Evolutionary conservation across 1,284 basidiomycete genomes (phyloP), one percentile per base, ranked within the genome.

Genomic region (Marasmius fiardii): DNA sequence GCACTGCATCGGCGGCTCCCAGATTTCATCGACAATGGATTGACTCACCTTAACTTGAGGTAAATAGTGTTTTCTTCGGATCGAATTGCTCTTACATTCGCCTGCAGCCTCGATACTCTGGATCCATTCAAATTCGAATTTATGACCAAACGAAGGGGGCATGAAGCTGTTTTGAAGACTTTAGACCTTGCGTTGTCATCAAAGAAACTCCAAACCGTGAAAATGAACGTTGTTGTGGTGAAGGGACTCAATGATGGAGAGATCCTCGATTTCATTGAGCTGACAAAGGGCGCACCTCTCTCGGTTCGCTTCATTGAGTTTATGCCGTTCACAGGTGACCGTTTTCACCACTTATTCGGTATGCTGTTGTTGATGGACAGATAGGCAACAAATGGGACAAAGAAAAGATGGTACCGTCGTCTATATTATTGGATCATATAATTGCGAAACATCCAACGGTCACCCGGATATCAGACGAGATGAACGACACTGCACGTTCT

Each of bases 251-350:
- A 95, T 64, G 90, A 94, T 64, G 67, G 74, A 14, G 92, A 95
- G 69, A 75, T 93, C 1, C 68, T 83, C 3, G 85, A 90, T 58
- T 95, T 95, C 65, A 82, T 93, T 23, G 82, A 86, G 60, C 75
- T 93, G 68, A 92, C 91, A 3, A 82, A 78, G 63, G 71, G 87
- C 45, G 74, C 76, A 54, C 70, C 74, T 2, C 69, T 94, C 41
- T 90, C 84, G 43, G 82, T 94, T 21, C 83, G 93, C 18, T 93
- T 95, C 68, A 95, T 95, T 58, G 92, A 94, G 69, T 95, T 93
- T 67, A 95, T 95, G 93, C 93, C 93, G 7, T 95, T 95, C 67
- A 88, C 86, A 65, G 91, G 88, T 88, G 63, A 64, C 70, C 67
- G 21, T 14, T n/a, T n/a, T 41, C 12, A 12, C 14, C 23, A 31